Base-by-base conservation (phyloP, 1,284 basidiomycete genomes). In the Puccinia novopanici region DNA sequence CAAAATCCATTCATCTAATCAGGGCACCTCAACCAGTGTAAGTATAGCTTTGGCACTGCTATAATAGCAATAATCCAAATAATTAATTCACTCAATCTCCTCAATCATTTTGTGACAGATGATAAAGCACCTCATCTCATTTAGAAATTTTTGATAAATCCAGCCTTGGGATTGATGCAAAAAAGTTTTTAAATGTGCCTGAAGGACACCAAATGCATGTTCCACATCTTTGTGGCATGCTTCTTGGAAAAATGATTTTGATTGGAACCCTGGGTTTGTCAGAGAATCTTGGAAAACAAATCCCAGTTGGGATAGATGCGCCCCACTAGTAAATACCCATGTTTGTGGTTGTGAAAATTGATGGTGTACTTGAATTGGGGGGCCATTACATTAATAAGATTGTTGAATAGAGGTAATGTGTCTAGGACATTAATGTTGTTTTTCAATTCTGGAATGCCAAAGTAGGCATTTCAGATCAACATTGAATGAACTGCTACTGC, bases 381-480 rank as follows among this genome's bases (percentile, higher is more conserved):
- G 22, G 50, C 50, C 6, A 13, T 30, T 24, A 19, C 55, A 27
- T 57, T 57, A 4, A 68, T 24, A 2, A 68, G 48, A 24, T 68
- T 68, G 24, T 68, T 50, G 48, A 68, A 68, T 3, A 50, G 65
- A 9, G 65, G 42, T 0, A 54, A 74, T 6, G 15, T 17, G 13
- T 74, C 54, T 0, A 74, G 17, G 3, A 74, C 72, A 59, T 74
- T 74, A 1, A 74, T 55, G 12, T 74, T 54, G 12, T 45, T 74
- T 0, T 40, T n/a, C 15, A 54, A 40, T 15, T 54, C 72, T 4
- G 72, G 72, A 30, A 74, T 12, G 4, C 72, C 72, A 59, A 42
- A 74, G 34, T 59, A 45, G 37, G 73, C 22, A 61, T 75, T 54
- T 55, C 73, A 75, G 19, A 75, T 75, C 24, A 37, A 42, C 19